Base-by-base conservation (phyloP, 2,329 filamentous ascomycete species). In the Ophiostoma piceae region DNA sequence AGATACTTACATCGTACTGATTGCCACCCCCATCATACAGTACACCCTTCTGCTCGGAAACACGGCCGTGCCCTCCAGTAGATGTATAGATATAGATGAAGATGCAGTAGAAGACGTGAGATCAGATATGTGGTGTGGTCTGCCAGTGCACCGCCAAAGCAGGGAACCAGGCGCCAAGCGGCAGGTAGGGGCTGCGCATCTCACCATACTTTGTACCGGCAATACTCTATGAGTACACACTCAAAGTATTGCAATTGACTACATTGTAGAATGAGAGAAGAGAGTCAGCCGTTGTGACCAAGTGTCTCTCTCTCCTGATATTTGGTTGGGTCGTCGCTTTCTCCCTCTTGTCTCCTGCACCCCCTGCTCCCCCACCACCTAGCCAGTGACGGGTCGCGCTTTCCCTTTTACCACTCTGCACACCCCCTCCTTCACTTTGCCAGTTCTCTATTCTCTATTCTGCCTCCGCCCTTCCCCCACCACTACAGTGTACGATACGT, bases 381-480 rank as follows among this genome's bases (percentile, higher is more conserved):
- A 66, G 62, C 68, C 67, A 69, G 70, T 69, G 47, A 70, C 65
- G 41, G 68, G 37, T 69, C 68, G 67, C 39, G 39, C 66, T 69
- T 65, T 39, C 68, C 57, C 26, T 70, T 67, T 70, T 62, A 69
- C 66, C 51, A 57, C 51, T 19, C 70, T 47, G 29, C 68, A 67
- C 71, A 57, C 70, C 67, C 65, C 57, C 47, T 69, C 68, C 41
- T 41, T 54, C 51, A 57, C 6, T 57, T 26, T 26, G 51, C 51
- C 26, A 29, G 26, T 29, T 29, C 26, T 29, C 26, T 29, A 29
- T 29, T 29, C 26, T 29, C 51, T 26, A n/a, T 57, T 57, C 57
- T 35, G 8, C 54, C 62, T 57, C 62, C 43, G 37, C 62, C 66
- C n/a, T n/a, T 22, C 68, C 68, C 70, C 68, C 70, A 62, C 68